These are phyloP conservation scores for Candida germanica DNA, from an alignment of 805 yeast genomes.

Conservation along the genomic window DNA sequence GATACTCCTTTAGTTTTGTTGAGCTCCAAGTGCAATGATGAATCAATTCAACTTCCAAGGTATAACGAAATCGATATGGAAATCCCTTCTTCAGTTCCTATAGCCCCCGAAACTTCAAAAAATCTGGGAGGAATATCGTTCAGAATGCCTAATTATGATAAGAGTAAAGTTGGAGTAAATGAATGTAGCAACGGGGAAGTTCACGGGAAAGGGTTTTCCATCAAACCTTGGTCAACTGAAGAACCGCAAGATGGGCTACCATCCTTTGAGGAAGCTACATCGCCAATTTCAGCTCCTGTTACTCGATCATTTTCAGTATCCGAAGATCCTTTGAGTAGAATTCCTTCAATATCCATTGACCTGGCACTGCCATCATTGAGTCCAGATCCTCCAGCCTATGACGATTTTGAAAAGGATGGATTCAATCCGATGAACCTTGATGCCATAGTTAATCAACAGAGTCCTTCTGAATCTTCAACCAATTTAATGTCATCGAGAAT, in stretches of 20 bases:
- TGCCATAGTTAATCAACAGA: constrained; percentile 20
- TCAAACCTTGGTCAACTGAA: constrained; percentile 22
- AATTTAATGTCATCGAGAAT: constrained; percentile 19
- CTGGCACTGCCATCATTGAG: constrained; percentile 26
- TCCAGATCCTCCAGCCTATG: constrained; percentile 14
- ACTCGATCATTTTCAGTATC: constrained; percentile 33
- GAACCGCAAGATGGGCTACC: constrained; percentile 42
- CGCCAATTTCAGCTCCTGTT: constrained; percentile 41
- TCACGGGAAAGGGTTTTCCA: constrained; percentile 27
- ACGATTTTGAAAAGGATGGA: constrained; percentile 5
- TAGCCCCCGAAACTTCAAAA: constrained; percentile 14
- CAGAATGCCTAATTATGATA: constrained; percentile 37
- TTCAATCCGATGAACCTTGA: constrained; percentile 22
- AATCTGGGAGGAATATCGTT: constrained; percentile 23
- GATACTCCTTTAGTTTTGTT: constrained; percentile 65
- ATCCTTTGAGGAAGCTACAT: constrained; percentile 63
- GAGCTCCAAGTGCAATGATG: constrained; percentile 41
- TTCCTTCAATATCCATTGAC: constrained; percentile 26
- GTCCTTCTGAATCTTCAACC: constrained; percentile 6
- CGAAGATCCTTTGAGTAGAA: constrained; percentile 38
- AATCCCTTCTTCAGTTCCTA: not conserved
- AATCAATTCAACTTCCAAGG: constrained; percentile 38
- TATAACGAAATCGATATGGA: constrained; percentile 28
- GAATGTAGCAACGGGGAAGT: constrained; percentile 11
- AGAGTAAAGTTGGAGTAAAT: not conserved